These are phyloP conservation scores for Umbelopsis ramanniana DNA, from an alignment of 192 early-diverging fungal genomes.

Conservation along the genomic window DNA sequence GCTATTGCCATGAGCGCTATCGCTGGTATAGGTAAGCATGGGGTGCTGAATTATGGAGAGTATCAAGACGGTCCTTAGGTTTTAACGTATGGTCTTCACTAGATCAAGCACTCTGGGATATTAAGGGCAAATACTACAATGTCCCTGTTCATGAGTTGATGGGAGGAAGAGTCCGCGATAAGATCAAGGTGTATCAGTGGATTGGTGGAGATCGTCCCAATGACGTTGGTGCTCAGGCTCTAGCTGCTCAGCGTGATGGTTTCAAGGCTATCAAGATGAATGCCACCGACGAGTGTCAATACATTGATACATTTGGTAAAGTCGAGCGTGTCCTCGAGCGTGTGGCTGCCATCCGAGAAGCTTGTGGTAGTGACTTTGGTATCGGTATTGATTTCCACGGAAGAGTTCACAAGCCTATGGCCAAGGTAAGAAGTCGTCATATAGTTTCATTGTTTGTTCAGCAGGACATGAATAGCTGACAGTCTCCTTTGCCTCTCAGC, in stretches of 20 bases:
- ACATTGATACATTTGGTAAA: slow-evolving; percentile 20
- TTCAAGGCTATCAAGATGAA: slow-evolving; percentile 29
- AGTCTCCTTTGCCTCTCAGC: neutral
- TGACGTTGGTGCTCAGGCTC: slow-evolving; percentile 12
- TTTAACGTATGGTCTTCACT: neutral
- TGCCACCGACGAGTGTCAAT: slow-evolving; percentile 8
- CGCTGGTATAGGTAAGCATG: slow-evolving; percentile 24
- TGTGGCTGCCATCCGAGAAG: slow-evolving; percentile 22
- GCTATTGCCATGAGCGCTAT: slow-evolving; percentile 24
- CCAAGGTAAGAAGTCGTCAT: neutral
- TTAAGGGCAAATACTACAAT: slow-evolving; percentile 22
- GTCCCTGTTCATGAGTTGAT: slow-evolving; percentile 21
- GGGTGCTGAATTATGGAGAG: neutral
- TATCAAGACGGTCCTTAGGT: neutral
- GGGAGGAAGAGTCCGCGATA: slow-evolving; percentile 21
- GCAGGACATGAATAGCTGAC: neutral
- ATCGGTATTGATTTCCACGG: slow-evolving; percentile 29
- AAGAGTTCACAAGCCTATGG: slow-evolving; percentile 27
- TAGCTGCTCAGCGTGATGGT: slow-evolving; percentile 2
- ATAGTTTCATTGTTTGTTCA: neutral
- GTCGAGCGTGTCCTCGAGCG: slow-evolving; percentile 19
- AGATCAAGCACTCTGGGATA: slow-evolving; percentile 32
- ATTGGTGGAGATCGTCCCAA: slow-evolving; percentile 23
- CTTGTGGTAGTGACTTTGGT: slow-evolving; percentile 22
- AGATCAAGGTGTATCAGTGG: slow-evolving; percentile 24